Evolutionary conservation across 495 filamentous ascomycete genomes (phyloP), one percentile per base, ranked within the genome.

Genomic region (Geopyxis carbonaria): DNA sequence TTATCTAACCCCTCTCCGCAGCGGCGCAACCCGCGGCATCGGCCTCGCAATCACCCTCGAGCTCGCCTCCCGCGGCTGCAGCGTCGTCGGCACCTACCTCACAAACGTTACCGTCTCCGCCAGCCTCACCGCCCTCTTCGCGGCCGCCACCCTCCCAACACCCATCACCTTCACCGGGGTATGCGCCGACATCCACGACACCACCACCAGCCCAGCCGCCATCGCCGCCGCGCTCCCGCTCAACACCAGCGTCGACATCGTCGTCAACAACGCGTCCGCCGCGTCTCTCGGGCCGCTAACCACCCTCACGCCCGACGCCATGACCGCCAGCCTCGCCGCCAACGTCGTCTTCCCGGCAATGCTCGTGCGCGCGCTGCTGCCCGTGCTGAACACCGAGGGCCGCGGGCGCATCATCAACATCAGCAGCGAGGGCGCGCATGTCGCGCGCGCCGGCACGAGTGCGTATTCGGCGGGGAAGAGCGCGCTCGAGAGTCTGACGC

Each of bases 381-480:
- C 77, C 0, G 72, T 70, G 58, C 71, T 93, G 2, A 81, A 81
- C 0, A 59, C 47, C 16, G 74, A 83, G 59, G 72, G 82, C 16
- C 71, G 69, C 16, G 84, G 81, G 7, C 74, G 85, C 38, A 75
- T 93, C 51, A 65, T 93, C 43, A 89, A 82, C 56, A 55, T 92
- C 46, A 79, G 73, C n/a, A 75, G 67, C 43, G 75, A 92, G 7
- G 68, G 76, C 5, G 68, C 77, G 1, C 66, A 66, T 3, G 57
- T 76, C 5, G 82, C 83, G 0, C 81, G 81, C 57, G 51, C 63
- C 1, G 68, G 65, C 4, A 79, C 87, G 57, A 69, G 69, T 4
- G 72, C 91, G 23, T 94, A 94, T 53, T 80, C 78, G 28, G 84
- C 83, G 4, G 85, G 76, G 46, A 94, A 94, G 59, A 83, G 78